Percentiles rank a stretch among this genome's conserved stretches.
Evolutionary conservation across 371 early-diverging fungal species (phyloP).

Genomic region (Mucor irregularis): DNA sequence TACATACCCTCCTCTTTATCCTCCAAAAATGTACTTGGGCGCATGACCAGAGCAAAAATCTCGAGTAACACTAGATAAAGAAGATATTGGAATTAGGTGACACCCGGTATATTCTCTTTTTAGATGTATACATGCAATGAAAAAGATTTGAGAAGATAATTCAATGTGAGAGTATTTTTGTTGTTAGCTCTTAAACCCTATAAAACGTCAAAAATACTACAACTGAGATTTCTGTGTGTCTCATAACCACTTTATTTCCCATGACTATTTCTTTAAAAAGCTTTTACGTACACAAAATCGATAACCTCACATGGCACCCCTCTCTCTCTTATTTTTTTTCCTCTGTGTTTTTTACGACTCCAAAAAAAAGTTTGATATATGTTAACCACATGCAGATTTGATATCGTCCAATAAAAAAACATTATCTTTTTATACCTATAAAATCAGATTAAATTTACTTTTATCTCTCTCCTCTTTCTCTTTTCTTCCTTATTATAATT

Average conservation of each 20-base stretch:
- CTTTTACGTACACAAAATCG: constrained; percentile 19
- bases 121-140: background rate
- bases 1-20: no score
- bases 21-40: background rate
- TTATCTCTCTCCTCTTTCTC: background rate
- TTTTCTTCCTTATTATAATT: background rate
- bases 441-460: background rate
- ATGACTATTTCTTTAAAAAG: constrained; percentile 7
- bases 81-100: constrained; percentile 13
- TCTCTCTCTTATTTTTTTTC: background rate
- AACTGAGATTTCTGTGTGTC: background rate
- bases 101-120: constrained; percentile 9
- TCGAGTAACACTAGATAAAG: constrained; percentile 12
- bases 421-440: constrained; percentile 3
- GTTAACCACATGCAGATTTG: constrained; percentile 2
- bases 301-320: constrained; percentile 21
- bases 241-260: constrained; percentile 1
- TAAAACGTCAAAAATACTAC: background rate
- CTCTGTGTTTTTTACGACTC: no score
- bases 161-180: no score
- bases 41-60: constrained; percentile 12
- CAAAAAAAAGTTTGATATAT: no score
- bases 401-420: background rate
- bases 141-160: background rate
- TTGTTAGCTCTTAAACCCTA: no score